Evolutionary conservation across 768 basidiomycete species (phyloP), one percentile per base, ranked within the genome.

Genomic region (Leccinellum luteum): DNA sequence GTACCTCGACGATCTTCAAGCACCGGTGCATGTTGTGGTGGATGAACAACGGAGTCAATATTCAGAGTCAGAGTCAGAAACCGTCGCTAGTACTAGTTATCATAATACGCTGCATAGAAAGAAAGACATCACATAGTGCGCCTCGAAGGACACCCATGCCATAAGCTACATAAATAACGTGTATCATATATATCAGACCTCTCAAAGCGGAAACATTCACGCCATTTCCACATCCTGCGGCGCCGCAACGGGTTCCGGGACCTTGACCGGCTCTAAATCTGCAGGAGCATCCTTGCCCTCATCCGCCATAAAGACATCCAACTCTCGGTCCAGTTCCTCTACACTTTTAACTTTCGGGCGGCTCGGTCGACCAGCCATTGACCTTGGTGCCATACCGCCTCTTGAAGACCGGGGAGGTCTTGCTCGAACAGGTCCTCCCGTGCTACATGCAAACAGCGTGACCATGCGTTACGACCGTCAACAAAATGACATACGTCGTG

Each of bases 301-400:
- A 63, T 87, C 87, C 8, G 81, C 84, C 90, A 92, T 90, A 65
- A 91, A 92, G 3, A 86, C 83, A 62, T 97, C 94, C 58, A 97
- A 70, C 73, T 97, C 94, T 70, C 82, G 86, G 71, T 97, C 94
- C 58, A 97, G 74, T 63, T 96, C 90, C 57, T 86, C 89, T 8
- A 84, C 89, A 2, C 89, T 89, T 73, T 90, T 85, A 4, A 82
- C 79, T 73, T 86, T 85, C 66, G 80, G 75, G 21, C 71, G 71
- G 13, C 59, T 57, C 25, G 69, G 58, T 62, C 74, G 68, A 61
- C 68, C 66, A 63, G 55, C 73, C 62, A 57, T 73, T 47, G 67
- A 60, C 62, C 57, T 64, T 4, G 60, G 61, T 21, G 60, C 35
- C 3, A 12, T 6, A 14, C 32, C 52, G 14, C 41, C 59, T 56